Evolutionary conservation across 345 rosid species (phyloP).

Genomic region (Populus nigra): DNA sequence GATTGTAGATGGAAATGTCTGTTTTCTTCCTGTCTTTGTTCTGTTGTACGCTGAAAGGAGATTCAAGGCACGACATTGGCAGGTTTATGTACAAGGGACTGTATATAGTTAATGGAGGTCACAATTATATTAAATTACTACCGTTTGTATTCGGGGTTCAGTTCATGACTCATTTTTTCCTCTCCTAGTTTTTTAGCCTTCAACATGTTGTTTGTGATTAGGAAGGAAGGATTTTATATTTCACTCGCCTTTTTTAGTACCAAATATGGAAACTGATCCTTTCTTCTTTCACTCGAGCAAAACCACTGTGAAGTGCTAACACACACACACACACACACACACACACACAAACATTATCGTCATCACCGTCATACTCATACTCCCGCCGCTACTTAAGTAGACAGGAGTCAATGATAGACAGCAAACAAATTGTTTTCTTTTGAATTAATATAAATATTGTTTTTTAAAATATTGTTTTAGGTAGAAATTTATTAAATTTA

Average conservation of each 20-base stretch:
- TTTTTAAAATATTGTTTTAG: no score
- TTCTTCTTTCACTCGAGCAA: slow-evolving; percentile 35
- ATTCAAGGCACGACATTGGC: not conserved
- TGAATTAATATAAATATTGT: no score
- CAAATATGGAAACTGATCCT: slow-evolving; percentile 29
- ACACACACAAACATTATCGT: not conserved
- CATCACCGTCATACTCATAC: not conserved
- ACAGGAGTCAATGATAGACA: not conserved
- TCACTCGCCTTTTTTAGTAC: not conserved
- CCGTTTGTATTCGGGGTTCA: not conserved
- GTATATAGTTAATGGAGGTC: slow-evolving; percentile 15
- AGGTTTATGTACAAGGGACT: slow-evolving; percentile 8
- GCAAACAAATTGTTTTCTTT: not conserved
- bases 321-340: not conserved
- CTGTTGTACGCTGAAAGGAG: not conserved
- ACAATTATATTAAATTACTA: not conserved
- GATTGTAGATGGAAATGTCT: not conserved
- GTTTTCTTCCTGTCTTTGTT: not conserved
- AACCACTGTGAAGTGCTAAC: not conserved
- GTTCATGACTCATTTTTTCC: not conserved
- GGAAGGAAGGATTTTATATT: not conserved
- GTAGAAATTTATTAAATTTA: no score
- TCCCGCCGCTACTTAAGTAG: not conserved
- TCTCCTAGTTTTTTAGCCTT: not conserved
- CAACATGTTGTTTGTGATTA: not conserved